Evolutionary conservation across 2,329 filamentous ascomycete genomes (phyloP), one percentile per base, ranked within the genome.

Genomic region (Tolypocladium sp.): DNA sequence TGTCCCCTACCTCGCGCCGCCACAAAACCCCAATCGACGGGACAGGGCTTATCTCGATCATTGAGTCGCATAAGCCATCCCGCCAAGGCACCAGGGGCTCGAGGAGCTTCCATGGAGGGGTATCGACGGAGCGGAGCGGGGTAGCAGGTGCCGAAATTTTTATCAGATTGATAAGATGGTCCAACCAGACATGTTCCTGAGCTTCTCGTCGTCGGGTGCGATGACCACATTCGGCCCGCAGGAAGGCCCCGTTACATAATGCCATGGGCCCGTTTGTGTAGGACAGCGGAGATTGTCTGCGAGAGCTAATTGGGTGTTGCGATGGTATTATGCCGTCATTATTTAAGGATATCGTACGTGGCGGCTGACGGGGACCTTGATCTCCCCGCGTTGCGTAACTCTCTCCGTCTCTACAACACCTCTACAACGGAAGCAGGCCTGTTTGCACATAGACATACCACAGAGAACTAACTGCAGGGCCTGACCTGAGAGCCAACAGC

Each of bases 81-180:
- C 44, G 44, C 44, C 44, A 49, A 49, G 44, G 25, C 13, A 10
- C 9, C 41, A 44, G 41, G 17, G 17, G n/a, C 41, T 44, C 35
- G 35, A 37, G 35, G 10, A 37, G 35, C 9, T 37, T 13, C 35
- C 9, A 12, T 37, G 35, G 35, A 37, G 35, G 35, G 35, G 35
- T 37, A 13, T 13, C 35, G 35, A 37, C 35, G 9, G 35, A 37
- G 12, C 27, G 30, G 46, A 51, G 27, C 17, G 27, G 49, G 52
- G 52, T 22, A 6, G 8, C 13, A 46, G 2, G 30, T 12, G 27
- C 27, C 27, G 9, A 3, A 40, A 10, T 9, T 27, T 40, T 55
- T 55, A 55, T 55, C 53, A 55, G 53, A 55, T 55, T 55, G 53
- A 55, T 55, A 55, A 55, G 53, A 55, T 55, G 53, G 7, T 17